Conservation (phyloP, 768 basidiomycete species). For the Xerocomellus chrysenteron region DNA sequence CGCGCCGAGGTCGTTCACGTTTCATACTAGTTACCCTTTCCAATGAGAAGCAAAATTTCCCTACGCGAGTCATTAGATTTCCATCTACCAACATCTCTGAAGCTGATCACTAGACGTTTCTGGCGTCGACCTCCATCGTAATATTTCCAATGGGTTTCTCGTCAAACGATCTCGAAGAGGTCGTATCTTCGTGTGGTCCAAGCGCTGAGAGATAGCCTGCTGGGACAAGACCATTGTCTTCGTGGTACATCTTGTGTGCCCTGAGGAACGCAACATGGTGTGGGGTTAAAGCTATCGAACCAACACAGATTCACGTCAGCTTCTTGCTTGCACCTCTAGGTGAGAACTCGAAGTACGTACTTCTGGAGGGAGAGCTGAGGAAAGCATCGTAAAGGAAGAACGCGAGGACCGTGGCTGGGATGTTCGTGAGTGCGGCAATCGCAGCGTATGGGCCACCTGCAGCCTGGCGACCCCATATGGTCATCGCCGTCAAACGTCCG, state of each 20-base stretch:
- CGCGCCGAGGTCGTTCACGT: not conserved
- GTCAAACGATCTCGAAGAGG: conserved; percentile 12
- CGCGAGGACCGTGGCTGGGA: conserved; percentile 60
- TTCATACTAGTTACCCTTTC: conserved; percentile 2
- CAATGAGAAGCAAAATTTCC: conserved; percentile 4
- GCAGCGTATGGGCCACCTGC: conserved; percentile 58
- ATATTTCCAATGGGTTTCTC: conserved; percentile 4
- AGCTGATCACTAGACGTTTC: conserved; percentile 15
- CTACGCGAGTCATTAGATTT: not conserved
- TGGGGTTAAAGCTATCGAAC: conserved; percentile 23
- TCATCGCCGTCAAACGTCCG: conserved; percentile 57
- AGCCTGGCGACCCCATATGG: conserved; percentile 57
- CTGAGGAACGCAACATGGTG: conserved; percentile 20
- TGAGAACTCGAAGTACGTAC: conserved; percentile 34
- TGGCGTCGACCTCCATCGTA: not conserved
- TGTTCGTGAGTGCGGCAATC: conserved; percentile 62
- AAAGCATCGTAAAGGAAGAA: conserved; percentile 55
- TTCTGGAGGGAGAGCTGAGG: conserved; percentile 57
- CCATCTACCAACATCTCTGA: not conserved
- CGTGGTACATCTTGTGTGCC: conserved; percentile 24
- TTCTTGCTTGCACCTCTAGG: not conserved
- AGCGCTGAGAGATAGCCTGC: conserved; percentile 22
- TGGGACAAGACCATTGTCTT: conserved; percentile 25
- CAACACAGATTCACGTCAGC: conserved; percentile 7
- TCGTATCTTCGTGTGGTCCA: not conserved